Base-by-base conservation (phyloP, 202 grass and related monocot species). In the Panicum hallii region DNA sequence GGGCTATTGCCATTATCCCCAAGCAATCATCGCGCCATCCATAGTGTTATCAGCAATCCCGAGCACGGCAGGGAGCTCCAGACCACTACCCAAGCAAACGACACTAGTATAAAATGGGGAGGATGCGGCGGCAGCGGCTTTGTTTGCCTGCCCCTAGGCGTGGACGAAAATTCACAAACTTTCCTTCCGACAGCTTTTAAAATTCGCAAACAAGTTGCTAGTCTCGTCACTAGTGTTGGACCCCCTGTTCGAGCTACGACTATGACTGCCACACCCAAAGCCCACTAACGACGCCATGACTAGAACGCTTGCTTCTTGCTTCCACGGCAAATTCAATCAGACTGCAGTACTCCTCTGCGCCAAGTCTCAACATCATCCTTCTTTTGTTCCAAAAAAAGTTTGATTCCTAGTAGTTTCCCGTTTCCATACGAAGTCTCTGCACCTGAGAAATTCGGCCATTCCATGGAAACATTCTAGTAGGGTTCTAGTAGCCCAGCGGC, bases 1-100 rank as follows among this genome's bases (percentile, higher is more conserved):
- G 62, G 63, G 63, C 72, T 72, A 67, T 44, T 16, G 0, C 10
- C 30, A 38, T 50, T 50, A 73, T 11, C 7, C 17, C 14, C 12
- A 10, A 63, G 68, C 43, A 73, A 62, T 72, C 67, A 72, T 82
- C 22, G 66, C 5, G 9, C 22, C 53, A 36, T 70, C 53, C 65
- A 49, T 82, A 17, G 11, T 10, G 17, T 49, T 64, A 64, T 57
- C 68, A 63, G 44, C 70, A 49, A 82, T 82, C 80, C 68, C 80
- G 68, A 63, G 80, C 26, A 49, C 15, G 41, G 9, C 70, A 55
- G 41, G 12, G 36, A 15, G 28, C 19, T 67, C 71, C 76, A 56
- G 72, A 43, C 7, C 3, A 58, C 6, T 32, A 32, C 48, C 43
- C 71, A 43, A 28, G 22, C 47, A 56, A 42, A 15, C 63, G 7